Evolutionary conservation across 495 filamentous ascomycete genomes (phyloP).

Genomic region (Xylaria acuta): DNA sequence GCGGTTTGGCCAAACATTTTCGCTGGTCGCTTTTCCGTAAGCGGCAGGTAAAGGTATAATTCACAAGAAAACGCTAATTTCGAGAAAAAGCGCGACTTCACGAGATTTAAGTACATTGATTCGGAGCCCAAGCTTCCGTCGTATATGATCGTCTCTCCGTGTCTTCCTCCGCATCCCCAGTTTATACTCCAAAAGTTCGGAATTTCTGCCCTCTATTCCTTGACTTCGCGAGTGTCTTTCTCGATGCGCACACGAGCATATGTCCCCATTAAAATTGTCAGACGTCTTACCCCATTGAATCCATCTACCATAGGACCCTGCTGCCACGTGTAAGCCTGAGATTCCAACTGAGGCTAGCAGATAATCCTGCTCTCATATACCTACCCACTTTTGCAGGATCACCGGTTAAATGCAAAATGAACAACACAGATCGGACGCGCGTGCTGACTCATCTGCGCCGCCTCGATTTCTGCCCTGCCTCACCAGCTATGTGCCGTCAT

Average conservation of each 20-base stretch:
- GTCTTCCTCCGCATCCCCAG: conserved; percentile 14
- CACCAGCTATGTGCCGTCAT: too few species aligned
- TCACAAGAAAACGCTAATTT: neutral
- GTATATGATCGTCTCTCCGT: conserved; percentile 11
- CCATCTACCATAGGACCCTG: neutral
- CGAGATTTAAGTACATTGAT: conserved; percentile 15
- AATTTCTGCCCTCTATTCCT: conserved; percentile 25
- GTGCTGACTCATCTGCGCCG: too few species aligned
- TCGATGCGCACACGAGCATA: neutral
- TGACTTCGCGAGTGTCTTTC: neutral
- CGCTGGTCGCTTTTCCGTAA: neutral
- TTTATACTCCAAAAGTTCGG: conserved; percentile 23
- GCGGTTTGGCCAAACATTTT: conserved; percentile 53
- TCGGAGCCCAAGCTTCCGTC: conserved; percentile 27
- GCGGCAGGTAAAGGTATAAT: neutral
- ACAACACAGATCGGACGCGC: too few species aligned
- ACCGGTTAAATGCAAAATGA: conserved; percentile 20
- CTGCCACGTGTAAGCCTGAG: neutral
- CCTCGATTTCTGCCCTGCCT: too few species aligned
- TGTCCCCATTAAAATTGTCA: neutral
- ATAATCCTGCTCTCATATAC: neutral
- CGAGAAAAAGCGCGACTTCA: neutral
- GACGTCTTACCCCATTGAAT: neutral
- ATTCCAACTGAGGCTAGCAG: neutral
- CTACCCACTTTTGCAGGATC: conserved; percentile 13